Conservation (phyloP, 352 stramenopile genomes). For the Phytophthora constricta region DNA sequence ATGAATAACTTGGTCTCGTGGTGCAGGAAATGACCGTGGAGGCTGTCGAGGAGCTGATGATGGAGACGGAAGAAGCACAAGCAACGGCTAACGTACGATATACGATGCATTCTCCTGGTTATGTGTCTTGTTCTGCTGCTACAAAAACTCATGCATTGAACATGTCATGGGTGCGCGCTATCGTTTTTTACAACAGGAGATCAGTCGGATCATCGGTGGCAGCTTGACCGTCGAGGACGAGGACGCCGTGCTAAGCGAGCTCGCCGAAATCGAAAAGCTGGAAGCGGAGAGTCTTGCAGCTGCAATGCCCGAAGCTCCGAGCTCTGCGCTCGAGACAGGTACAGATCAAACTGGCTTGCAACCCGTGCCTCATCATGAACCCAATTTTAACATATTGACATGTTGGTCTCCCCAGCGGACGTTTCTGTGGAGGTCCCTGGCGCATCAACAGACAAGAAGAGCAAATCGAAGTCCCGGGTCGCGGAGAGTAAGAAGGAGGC, state of each 20-base stretch:
- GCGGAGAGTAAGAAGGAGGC: slow-evolving; percentile 35
- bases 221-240: slow-evolving; percentile 86
- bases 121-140: background rate
- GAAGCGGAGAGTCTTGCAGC: slow-evolving; percentile 64
- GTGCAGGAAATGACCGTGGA: slow-evolving; percentile 87
- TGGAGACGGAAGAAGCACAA: slow-evolving; percentile 88
- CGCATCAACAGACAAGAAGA: slow-evolving; percentile 20
- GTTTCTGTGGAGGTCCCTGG: slow-evolving; percentile 16
- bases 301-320: slow-evolving; percentile 69
- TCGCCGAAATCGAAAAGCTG: slow-evolving; percentile 83
- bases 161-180: slow-evolving; percentile 1
- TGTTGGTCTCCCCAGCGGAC: slow-evolving; percentile 10
- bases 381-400: background rate
- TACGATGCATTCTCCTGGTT: background rate
- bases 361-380: background rate
- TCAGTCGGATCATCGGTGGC: slow-evolving; percentile 81
- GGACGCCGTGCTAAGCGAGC: slow-evolving; percentile 83
- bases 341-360: slow-evolving; percentile 2
- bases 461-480: slow-evolving; percentile 18
- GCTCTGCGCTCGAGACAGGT: slow-evolving; percentile 51
- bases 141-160: background rate
- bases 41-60: slow-evolving; percentile 88
- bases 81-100: slow-evolving; percentile 71
- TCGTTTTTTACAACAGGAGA: slow-evolving; percentile 69
- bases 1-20: slow-evolving; percentile 7